phyloP scores from a whole-genome alignment of 1,139 yeast genomes.

The Nadsonia commutata region DNA sequence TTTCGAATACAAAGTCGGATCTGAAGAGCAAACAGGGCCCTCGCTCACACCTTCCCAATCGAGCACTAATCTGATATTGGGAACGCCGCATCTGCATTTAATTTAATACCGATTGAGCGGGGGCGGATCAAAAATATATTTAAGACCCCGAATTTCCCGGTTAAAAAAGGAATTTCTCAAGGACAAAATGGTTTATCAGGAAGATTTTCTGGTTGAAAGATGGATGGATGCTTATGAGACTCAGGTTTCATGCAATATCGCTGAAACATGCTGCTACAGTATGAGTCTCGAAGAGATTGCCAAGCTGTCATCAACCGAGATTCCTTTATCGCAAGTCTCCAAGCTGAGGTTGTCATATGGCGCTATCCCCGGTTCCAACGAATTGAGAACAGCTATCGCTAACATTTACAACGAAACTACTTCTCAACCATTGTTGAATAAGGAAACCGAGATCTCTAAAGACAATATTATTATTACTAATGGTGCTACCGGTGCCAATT shows the following conservation, averaged over 20 bases:
- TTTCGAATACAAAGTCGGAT: not conserved
- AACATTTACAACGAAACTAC: conserved; percentile 24
- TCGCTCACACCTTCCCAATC: too few species aligned
- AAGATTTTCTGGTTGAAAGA: conserved; percentile 37
- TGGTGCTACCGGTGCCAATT: conserved; percentile 49
- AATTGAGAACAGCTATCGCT: conserved; percentile 26
- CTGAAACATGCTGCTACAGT: conserved; percentile 41
- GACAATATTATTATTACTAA: conserved; percentile 35
- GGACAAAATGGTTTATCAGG: conserved; percentile 18
- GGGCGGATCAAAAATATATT: not conserved
- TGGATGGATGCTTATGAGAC: conserved; percentile 42
- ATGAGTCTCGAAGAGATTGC: conserved; percentile 29
- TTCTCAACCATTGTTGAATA: not conserved
- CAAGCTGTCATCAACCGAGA: conserved; percentile 19
- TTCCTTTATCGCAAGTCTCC: conserved; percentile 15
- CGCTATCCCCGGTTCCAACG: conserved; percentile 33
- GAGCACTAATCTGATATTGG: too few species aligned
- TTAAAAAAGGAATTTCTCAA: not conserved
- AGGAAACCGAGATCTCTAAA: conserved; percentile 12
- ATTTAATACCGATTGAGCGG: not conserved
- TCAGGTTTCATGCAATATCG: conserved; percentile 29
- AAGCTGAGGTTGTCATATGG: conserved; percentile 31
- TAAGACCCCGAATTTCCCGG: not conserved
- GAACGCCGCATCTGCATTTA: too few species aligned
- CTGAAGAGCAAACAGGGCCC: not conserved